Percentiles rank a stretch among this genome's conserved stretches.
These are phyloP conservation scores for Boletellus deceptivus DNA, from an alignment of 1,284 basidiomycete species.

Conservation along the genomic window DNA sequence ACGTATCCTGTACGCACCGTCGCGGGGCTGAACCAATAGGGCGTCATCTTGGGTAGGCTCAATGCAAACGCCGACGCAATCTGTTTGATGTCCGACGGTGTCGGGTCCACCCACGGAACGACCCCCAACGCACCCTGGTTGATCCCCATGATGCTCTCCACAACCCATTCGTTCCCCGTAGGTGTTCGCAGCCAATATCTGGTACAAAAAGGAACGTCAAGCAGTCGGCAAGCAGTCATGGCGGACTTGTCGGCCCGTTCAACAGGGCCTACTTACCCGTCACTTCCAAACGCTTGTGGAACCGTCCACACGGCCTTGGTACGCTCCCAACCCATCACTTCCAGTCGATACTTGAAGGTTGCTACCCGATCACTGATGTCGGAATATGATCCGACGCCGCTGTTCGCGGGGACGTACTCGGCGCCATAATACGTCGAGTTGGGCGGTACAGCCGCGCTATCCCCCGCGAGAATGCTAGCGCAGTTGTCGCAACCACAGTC, in stretches of 20 bases:
- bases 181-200: constrained; percentile 69
- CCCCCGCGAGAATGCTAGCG: constrained; percentile 32
- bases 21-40: constrained; percentile 38
- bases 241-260: too few relatives aligned
- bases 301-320: constrained; percentile 65
- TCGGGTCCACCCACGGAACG: constrained; percentile 69
- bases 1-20: constrained; percentile 31
- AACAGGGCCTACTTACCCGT: constrained; percentile 40
- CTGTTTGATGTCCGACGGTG: constrained; percentile 55
- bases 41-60: constrained; percentile 38
- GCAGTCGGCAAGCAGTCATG: background rate
- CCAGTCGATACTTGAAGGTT: constrained; percentile 56
- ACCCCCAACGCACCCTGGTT: constrained; percentile 70
- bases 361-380: constrained; percentile 64
- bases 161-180: constrained; percentile 66
- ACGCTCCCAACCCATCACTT: constrained; percentile 49
- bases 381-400: constrained; percentile 39
- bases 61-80: constrained; percentile 54
- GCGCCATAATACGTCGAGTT: constrained; percentile 19
- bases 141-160: constrained; percentile 62
- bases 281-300: constrained; percentile 69
- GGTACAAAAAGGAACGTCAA: background rate
- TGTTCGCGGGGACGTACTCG: constrained; percentile 25
- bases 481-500: constrained; percentile 68
- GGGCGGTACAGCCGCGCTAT: constrained; percentile 24